Conservation (phyloP, 768 basidiomycete genomes). For the Lactarius sanguifluus region DNA sequence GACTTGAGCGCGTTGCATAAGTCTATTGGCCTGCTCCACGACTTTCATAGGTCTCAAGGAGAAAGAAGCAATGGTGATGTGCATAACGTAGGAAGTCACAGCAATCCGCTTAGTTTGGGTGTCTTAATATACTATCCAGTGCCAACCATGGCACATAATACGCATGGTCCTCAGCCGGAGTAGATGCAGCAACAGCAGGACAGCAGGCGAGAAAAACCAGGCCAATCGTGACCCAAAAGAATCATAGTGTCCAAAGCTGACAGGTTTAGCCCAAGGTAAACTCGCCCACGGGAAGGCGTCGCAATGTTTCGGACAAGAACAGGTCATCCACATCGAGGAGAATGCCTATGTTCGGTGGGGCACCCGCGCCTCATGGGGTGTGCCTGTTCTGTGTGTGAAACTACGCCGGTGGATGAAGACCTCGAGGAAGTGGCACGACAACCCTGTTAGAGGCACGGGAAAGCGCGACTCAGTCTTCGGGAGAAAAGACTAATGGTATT, state of each 20-base stretch:
- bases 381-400: neutral
- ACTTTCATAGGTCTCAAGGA: neutral
- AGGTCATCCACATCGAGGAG: neutral
- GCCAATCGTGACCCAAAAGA: neutral
- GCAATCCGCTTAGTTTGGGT: neutral
- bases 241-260: neutral
- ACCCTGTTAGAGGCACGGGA: no score
- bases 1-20: neutral
- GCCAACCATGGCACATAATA: neutral
- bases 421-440: neutral
- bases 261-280: neutral
- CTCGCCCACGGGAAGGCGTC: neutral
- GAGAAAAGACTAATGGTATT: no score
- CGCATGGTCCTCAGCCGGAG: neutral
- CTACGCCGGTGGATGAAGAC: no score
- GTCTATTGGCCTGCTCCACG: constrained; percentile 2
- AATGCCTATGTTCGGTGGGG: neutral
- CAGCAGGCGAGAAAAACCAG: no score
- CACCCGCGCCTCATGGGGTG: neutral
- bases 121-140: neutral
- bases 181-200: neutral
- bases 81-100: neutral
- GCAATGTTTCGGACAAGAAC: neutral
- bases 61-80: neutral
- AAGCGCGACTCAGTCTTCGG: no score